Conservation (phyloP, 805 yeast species). For the Saturnispora serradocipensis region DNA sequence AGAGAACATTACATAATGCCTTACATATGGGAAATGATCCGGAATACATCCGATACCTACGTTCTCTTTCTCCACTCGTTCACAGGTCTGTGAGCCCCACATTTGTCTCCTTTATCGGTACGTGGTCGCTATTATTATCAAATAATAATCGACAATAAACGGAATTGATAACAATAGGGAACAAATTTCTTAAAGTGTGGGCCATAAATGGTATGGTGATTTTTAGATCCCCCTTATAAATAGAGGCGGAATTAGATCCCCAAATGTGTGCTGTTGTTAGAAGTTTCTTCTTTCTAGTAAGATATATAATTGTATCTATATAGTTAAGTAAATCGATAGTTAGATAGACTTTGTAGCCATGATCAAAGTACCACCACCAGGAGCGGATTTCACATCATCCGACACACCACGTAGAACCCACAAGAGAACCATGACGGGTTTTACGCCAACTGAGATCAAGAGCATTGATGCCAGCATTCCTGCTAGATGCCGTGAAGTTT, state of each 20-base stretch:
- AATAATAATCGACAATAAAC: background rate
- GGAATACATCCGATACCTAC: background rate
- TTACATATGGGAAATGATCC: background rate
- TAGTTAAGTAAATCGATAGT: background rate
- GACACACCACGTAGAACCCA: slow-evolving; percentile 27
- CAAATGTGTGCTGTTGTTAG: background rate
- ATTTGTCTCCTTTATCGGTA: background rate
- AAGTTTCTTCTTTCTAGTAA: background rate
- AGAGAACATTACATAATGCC: background rate
- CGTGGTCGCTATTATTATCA: background rate
- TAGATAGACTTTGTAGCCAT: background rate
- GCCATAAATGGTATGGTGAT: background rate
- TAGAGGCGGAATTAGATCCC: background rate
- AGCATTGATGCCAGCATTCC: slow-evolving; percentile 79
- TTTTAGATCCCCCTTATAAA: background rate
- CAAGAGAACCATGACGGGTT: slow-evolving; percentile 78
- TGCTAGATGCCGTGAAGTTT: slow-evolving; percentile 59
- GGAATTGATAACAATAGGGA: background rate
- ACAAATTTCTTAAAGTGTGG: background rate
- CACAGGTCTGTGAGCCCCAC: background rate
- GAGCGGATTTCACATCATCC: slow-evolving; percentile 2
- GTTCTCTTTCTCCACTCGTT: background rate
- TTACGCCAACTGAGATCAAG: slow-evolving; percentile 81
- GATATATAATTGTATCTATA: background rate
- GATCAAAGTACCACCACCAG: slow-evolving; percentile 3